Conservation (phyloP, 2,329 filamentous ascomycete species). For the Epichloe aotearoae region DNA sequence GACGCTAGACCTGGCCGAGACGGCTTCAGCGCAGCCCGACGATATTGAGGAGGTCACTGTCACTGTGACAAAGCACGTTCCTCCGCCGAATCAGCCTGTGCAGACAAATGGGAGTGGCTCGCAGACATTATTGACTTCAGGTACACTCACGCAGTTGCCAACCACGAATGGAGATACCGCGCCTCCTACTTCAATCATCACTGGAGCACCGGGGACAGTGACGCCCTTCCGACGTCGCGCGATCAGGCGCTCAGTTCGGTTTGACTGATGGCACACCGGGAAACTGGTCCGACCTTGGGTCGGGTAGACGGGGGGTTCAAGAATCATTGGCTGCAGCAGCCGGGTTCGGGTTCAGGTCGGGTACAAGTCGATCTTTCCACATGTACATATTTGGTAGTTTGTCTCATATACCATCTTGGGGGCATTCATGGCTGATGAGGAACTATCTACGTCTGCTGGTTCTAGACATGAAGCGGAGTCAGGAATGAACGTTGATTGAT, state of each 20-base stretch:
- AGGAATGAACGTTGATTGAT: neutral
- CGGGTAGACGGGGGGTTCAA: no score
- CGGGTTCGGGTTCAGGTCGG: no score
- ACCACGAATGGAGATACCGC: no score
- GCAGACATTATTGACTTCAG: no score
- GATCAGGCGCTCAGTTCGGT: neutral
- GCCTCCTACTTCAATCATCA: no score
- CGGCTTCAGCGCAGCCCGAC: neutral
- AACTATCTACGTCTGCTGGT: neutral
- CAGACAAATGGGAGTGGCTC: neutral
- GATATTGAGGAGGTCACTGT: neutral
- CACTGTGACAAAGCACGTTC: slow-evolving; percentile 4
- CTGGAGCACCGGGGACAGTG: no score
- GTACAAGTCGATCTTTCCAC: neutral
- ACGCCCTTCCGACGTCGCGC: neutral
- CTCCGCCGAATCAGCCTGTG: neutral
- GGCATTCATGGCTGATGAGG: neutral
- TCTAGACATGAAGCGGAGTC: neutral
- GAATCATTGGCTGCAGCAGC: no score
- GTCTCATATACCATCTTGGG: neutral
- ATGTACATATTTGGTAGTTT: slow-evolving; percentile 1
- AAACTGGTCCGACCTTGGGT: no score
- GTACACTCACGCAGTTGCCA: no score
- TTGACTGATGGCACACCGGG: neutral
- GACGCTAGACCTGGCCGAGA: slow-evolving; percentile 17